Conservation (phyloP, 306 rosid species). For the Medicago lupulina region DNA sequence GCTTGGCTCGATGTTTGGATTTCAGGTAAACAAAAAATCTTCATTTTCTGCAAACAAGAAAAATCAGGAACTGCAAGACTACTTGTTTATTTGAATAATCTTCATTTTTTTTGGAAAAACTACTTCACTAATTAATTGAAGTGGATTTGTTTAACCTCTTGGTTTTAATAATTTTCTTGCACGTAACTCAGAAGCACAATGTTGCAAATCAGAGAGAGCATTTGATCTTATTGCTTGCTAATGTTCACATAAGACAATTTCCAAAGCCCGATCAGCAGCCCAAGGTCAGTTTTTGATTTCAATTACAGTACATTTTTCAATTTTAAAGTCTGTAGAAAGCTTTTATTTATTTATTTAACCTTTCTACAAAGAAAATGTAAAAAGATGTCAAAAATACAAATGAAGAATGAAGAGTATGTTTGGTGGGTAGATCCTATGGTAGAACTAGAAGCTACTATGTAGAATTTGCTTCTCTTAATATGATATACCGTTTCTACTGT, state of each 20-base stretch:
- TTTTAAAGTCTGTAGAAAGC: not conserved
- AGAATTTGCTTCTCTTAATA: not conserved
- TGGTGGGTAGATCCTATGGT: conserved; percentile 16
- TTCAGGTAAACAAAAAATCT: conserved; percentile 66
- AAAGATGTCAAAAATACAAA: not conserved
- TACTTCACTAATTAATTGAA: not conserved
- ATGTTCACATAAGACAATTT: conserved; percentile 94
- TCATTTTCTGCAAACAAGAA: not conserved
- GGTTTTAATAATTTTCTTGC: conserved; percentile 29
- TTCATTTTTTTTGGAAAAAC: not conserved
- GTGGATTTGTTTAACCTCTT: conserved; percentile 10
- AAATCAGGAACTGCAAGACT: not conserved
- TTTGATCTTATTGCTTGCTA: conserved; percentile 89
- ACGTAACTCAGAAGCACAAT: conserved; percentile 76
- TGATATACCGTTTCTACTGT: not conserved
- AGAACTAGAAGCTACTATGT: not conserved
- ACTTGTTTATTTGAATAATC: conserved; percentile 18
- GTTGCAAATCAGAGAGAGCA: conserved; percentile 99
- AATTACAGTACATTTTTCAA: conserved; percentile 19
- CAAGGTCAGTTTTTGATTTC: conserved; percentile 62
- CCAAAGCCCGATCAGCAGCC: conserved; percentile 99
- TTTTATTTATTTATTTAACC: conserved; percentile 2
- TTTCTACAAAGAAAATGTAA: conserved; percentile 3
- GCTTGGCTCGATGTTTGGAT: conserved; percentile 96
- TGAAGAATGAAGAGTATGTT: not conserved